These are phyloP conservation scores for Coniferiporia sulphurascens DNA, from an alignment of 1,284 basidiomycete species.

Conservation along the genomic window DNA sequence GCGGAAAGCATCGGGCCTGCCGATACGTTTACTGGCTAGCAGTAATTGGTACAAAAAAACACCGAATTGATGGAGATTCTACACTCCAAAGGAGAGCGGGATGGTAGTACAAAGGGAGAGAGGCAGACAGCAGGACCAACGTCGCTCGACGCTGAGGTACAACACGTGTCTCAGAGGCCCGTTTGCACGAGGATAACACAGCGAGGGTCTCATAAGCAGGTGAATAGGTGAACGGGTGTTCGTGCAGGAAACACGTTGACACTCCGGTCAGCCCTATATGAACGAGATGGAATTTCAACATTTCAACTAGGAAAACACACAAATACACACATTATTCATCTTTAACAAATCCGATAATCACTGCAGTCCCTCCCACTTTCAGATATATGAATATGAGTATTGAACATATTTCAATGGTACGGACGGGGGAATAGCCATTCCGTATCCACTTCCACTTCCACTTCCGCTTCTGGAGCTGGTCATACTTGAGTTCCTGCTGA, in stretches of 20 bases:
- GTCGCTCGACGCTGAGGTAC: not conserved
- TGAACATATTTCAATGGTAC: not conserved
- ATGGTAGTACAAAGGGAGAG: not conserved
- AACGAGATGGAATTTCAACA: not conserved
- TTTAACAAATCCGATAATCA: not conserved
- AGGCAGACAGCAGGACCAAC: not conserved
- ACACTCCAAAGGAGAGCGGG: not conserved
- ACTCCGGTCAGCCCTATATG: not conserved
- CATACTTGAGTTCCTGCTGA: not conserved
- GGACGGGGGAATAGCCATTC: not conserved
- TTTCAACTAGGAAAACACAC: not conserved
- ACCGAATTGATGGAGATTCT: not conserved
- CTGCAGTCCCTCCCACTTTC: not conserved
- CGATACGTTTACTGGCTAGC: not conserved
- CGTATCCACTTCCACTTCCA: not conserved
- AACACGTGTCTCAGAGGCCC: not conserved
- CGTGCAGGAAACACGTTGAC: not conserved
- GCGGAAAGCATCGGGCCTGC: not conserved
- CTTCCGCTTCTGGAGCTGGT: not conserved
- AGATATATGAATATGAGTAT: constrained; percentile 4
- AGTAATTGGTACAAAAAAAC: not conserved
- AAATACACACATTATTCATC: not conserved
- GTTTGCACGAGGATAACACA: not conserved
- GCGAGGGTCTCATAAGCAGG: not conserved
- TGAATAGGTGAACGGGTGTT: not conserved